phyloP scores from a whole-genome alignment of 2,329 filamentous ascomycete genomes.

The Neocucurbitaria cava region DNA sequence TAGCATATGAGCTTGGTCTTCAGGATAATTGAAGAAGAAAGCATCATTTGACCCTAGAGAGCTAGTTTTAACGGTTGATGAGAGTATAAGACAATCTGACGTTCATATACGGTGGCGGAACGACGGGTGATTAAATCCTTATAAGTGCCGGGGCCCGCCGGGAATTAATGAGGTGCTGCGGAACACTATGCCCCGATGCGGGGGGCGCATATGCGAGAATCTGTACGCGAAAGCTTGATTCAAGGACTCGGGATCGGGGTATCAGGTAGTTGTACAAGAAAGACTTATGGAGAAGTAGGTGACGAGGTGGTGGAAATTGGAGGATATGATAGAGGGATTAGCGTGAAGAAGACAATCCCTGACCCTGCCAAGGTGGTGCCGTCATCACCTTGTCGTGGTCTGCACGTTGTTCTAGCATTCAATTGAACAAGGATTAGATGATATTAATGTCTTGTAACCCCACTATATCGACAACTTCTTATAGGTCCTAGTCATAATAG shows the following conservation, averaged over 20 bases:
- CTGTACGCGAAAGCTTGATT: conserved; percentile 10
- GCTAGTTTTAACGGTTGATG: not conserved
- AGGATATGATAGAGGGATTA: not conserved
- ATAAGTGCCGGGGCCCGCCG: conserved; percentile 2
- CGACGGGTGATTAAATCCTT: conserved; percentile 2
- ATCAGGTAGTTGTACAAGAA: not conserved
- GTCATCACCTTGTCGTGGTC: not conserved
- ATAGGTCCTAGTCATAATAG: conserved; percentile 35
- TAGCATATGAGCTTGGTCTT: not conserved
- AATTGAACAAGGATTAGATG: not conserved
- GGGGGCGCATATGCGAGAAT: conserved; percentile 9
- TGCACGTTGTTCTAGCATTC: not conserved
- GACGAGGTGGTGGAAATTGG: not conserved
- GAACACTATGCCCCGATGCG: conserved; percentile 2
- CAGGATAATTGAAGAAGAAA: not conserved
- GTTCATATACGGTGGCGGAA: conserved; percentile 12
- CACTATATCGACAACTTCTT: not conserved
- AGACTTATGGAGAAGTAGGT: not conserved
- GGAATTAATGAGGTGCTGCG: not conserved
- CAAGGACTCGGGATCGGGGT: not conserved
- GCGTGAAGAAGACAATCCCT: not conserved
- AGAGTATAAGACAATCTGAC: not conserved
- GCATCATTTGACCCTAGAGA: not conserved
- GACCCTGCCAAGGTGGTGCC: not conserved
- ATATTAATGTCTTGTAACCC: not conserved